These are phyloP conservation scores for Acrasis kona DNA, from an alignment of 78 protist species.

Conservation along the genomic window DNA sequence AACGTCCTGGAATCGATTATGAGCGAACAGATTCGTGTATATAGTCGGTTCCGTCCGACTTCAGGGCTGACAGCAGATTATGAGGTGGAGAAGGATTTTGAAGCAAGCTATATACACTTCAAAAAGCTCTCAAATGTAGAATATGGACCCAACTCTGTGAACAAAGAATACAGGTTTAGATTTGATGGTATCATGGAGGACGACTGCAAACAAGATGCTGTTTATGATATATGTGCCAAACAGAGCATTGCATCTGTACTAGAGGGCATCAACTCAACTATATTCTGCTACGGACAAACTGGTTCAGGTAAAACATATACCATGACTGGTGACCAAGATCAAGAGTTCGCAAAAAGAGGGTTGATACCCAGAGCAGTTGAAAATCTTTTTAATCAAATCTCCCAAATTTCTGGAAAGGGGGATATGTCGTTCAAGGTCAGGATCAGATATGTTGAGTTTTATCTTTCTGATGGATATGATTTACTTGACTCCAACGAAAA, in stretches of 20 bases:
- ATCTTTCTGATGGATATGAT: conserved; percentile 49
- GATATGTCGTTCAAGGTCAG: conserved; percentile 19
- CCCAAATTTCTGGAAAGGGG: conserved; percentile 5
- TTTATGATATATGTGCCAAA: conserved; percentile 1
- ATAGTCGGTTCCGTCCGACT: no score
- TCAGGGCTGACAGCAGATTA: no score
- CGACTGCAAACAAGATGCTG: conserved; percentile 39
- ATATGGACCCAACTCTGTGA: no score
- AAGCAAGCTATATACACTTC: no score
- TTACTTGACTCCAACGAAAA: no score
- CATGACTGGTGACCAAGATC: conserved; percentile 31
- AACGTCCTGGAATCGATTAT: no score
- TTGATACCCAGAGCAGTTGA: conserved; percentile 35
- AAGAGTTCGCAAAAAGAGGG: conserved; percentile 34
- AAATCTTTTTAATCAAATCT: conserved; percentile 17
- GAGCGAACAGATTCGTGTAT: no score
- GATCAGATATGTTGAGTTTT: conserved; percentile 42
- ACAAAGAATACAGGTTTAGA: conserved; percentile 1
- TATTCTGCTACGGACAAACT: conserved; percentile 66
- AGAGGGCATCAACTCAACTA: conserved; percentile 27
- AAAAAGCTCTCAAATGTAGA: no score
- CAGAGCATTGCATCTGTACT: neutral
- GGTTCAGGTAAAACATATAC: conserved; percentile 63
- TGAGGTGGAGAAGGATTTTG: no score
- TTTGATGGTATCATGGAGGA: conserved; percentile 35